Percentiles rank a stretch among this genome's conserved stretches.
Conservation (phyloP, 2,329 filamentous ascomycete species). For the Bipolaris cookei region DNA sequence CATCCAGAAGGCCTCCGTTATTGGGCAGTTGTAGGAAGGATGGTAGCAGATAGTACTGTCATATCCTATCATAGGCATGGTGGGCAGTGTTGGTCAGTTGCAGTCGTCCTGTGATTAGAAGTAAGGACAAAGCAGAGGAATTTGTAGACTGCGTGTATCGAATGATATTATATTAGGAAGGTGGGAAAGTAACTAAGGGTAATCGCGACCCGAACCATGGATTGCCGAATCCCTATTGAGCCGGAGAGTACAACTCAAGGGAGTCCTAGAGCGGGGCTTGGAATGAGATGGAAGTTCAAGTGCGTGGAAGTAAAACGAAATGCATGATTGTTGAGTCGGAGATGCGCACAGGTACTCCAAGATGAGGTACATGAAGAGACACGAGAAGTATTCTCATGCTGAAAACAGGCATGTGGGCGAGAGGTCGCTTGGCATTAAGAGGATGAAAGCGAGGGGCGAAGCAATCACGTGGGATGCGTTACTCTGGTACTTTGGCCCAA, state of each 20-base stretch:
- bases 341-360: not conserved
- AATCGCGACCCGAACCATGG: not conserved
- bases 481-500: not conserved
- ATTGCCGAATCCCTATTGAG: not conserved
- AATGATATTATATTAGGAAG: not conserved
- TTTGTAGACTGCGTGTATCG: not conserved
- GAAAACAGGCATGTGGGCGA: not conserved
- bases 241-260: not conserved
- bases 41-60: slow-evolving; percentile 32
- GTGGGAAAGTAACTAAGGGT: not conserved
- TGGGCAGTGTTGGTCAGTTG: not conserved
- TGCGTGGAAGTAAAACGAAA: not conserved
- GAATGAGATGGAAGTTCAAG: not conserved
- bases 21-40: slow-evolving; percentile 49
- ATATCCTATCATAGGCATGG: slow-evolving; percentile 1
- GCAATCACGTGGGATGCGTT: not conserved
- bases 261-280: not conserved
- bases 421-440: not conserved
- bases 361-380: not conserved
- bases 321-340: not conserved
- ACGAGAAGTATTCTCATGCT: not conserved
- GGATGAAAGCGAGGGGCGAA: not conserved
- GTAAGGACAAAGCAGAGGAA: not conserved
- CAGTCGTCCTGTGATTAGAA: not conserved
- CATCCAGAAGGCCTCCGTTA: slow-evolving; percentile 51